phyloP scores from a whole-genome alignment of 1,284 basidiomycete genomes.

The Xerocomus nothofagi region DNA sequence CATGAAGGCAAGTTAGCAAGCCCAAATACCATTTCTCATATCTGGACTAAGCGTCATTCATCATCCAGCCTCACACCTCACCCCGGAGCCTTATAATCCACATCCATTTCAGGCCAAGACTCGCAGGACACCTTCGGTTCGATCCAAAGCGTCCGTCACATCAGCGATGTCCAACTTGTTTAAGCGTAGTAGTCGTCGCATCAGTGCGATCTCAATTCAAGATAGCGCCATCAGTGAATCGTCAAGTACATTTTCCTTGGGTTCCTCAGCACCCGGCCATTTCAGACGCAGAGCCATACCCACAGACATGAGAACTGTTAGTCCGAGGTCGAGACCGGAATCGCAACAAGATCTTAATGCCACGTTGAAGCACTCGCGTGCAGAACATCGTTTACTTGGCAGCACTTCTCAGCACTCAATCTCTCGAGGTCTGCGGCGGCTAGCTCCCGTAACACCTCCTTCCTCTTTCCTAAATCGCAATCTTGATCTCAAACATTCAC shows the following conservation, averaged over 20 bases:
- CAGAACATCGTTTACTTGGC: constrained; percentile 19
- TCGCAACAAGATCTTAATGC: constrained; percentile 7
- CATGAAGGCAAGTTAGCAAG: constrained; percentile 13
- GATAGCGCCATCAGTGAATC: constrained; percentile 35
- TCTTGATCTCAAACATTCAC: constrained; percentile 31
- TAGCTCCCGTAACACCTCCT: constrained; percentile 29
- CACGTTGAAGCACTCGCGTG: constrained; percentile 14
- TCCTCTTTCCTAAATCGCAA: constrained; percentile 31
- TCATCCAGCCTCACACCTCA: constrained; percentile 26
- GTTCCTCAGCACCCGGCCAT: constrained; percentile 45
- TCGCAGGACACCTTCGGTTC: constrained; percentile 55
- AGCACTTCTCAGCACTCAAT: constrained; percentile 27
- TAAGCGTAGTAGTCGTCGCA: constrained; percentile 51
- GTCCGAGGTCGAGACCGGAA: constrained; percentile 13
- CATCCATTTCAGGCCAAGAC: constrained; percentile 54
- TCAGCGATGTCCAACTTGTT: constrained; percentile 62
- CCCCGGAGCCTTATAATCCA: constrained; percentile 41
- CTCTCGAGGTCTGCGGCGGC: constrained; percentile 26
- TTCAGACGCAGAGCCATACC: constrained; percentile 39
- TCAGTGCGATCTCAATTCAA: constrained; percentile 39
- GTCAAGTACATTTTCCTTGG: constrained; percentile 53
- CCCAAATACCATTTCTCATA: not conserved
- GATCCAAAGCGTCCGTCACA: constrained; percentile 58
- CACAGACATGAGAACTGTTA: constrained; percentile 17
- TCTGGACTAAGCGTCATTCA: constrained; percentile 7